These are phyloP conservation scores for Eragrostis tef DNA, from an alignment of 202 grass and related monocot species.

Conservation along the genomic window DNA sequence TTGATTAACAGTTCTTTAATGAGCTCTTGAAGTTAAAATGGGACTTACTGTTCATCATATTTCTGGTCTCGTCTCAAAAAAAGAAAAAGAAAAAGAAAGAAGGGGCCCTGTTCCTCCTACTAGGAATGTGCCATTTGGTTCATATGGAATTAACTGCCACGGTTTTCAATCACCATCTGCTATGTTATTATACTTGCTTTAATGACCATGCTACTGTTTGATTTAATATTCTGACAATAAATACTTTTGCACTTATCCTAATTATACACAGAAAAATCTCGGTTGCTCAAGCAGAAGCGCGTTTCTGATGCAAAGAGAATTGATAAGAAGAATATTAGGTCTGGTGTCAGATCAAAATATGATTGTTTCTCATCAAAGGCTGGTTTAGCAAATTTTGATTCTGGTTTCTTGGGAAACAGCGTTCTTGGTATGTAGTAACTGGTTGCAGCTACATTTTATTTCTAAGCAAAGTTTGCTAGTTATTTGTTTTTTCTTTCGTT, in stretches of 20 bases:
- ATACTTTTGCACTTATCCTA: slow-evolving; percentile 48
- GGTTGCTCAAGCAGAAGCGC: slow-evolving; percentile 78
- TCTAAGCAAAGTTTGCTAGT: slow-evolving; percentile 16
- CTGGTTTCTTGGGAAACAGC: slow-evolving; percentile 62
- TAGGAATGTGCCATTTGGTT: background rate
- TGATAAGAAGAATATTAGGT: slow-evolving; percentile 80
- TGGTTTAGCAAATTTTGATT: slow-evolving; percentile 80
- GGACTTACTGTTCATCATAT: background rate
- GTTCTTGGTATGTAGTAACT: slow-evolving; percentile 70
- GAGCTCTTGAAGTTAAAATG: background rate
- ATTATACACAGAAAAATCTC: slow-evolving; percentile 69
- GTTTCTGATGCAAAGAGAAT: slow-evolving; percentile 71
- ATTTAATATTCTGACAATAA: slow-evolving; percentile 53
- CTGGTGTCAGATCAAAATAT: slow-evolving; percentile 75
- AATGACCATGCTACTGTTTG: slow-evolving; percentile 39
- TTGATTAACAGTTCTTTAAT: slow-evolving; percentile 18
- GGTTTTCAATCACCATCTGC: slow-evolving; percentile 23
- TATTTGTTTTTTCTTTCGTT: slow-evolving; percentile 23
- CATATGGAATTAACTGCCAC: background rate
- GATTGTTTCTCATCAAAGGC: slow-evolving; percentile 75
- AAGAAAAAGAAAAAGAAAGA: background rate
- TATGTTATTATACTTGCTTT: slow-evolving; percentile 29
- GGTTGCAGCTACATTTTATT: slow-evolving; percentile 45
- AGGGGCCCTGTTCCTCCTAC: background rate
- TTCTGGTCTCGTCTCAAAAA: background rate